phyloP scores from a whole-genome alignment of 257 asterid genomes.

The Solanum pennellii region DNA sequence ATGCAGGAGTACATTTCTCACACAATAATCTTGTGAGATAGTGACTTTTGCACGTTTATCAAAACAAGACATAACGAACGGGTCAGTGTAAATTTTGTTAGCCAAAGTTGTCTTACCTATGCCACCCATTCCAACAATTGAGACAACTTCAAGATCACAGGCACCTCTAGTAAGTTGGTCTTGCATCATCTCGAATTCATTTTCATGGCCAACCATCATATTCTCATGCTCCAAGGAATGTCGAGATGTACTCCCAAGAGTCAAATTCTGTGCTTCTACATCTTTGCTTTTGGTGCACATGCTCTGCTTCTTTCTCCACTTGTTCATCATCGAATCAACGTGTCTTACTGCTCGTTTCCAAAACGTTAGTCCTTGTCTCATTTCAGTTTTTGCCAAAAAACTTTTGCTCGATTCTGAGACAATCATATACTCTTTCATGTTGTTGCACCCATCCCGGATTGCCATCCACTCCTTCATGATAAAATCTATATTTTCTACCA shows the following conservation, averaged over 20 bases:
- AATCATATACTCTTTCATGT: not conserved
- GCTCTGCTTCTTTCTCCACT: not conserved
- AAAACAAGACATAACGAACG: not conserved
- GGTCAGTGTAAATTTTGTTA: not conserved
- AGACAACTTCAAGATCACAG: not conserved
- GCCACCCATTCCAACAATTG: not conserved
- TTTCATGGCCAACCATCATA: not conserved
- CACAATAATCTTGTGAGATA: not conserved
- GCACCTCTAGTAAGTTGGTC: not conserved
- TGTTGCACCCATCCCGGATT: not conserved
- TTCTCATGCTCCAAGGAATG: not conserved
- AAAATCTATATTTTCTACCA: not conserved
- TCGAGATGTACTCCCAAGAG: not conserved
- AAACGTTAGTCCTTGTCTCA: not conserved
- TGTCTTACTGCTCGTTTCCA: not conserved
- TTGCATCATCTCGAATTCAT: not conserved
- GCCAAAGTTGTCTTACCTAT: not conserved
- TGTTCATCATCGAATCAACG: not conserved
- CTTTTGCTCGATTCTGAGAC: accelerated
- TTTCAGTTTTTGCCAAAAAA: not conserved
- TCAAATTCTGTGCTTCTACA: not conserved
- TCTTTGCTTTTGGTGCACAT: not conserved
- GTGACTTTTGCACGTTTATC: not conserved
- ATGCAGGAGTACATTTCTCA: not conserved
- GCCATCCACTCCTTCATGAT: not conserved